Evolutionary conservation across 2,329 filamentous ascomycete genomes (phyloP), one percentile per base, ranked within the genome.

Genomic region (Fusarium metavorans): DNA sequence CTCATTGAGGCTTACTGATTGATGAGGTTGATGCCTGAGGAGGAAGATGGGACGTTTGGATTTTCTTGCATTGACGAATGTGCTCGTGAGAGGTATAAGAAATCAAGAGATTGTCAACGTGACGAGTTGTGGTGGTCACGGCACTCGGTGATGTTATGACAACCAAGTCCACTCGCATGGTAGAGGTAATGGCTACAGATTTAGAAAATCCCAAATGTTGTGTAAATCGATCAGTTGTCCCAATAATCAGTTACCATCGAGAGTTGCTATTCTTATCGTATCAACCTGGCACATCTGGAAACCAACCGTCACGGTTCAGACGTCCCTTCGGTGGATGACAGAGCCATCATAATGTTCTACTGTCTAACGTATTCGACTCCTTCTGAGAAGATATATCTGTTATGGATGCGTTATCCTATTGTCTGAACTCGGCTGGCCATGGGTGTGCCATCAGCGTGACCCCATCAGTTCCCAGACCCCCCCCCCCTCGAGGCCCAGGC

Each of bases 381-480:
- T 18, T 25, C 5, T 6, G 9, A 18, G 43, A 4, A 18, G 8
- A 18, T 18, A 23, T 18, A 8, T 25, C 14, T 18, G 10, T 27
- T 27, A 48, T 27, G 23, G 14, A 27, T 27, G 23, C 9, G 16
- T 8, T 27, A 48, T 27, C 0, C 14, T 5, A 25, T 16, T 18
- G 8, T 6, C 43, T 18, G 14, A 27, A 27, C 23, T 48, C 2
- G 43, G 43, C 8, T 27, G 23, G 5, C 23, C 5, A 48, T 48
- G 43, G 3, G 23, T 18, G 23, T 18, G 5, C 1, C 0, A 18
- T 6, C 8, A 48, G 3, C 1, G 1, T 10, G 8, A 18, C 5
- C 5, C 16, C 5, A 18, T 27, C 43, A 10, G 23, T 18, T 27
- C 23, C 5, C 7, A 5, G 23, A 23, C 27, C 16, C 14, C 9